A percentile compares a stretch with the other conserved stretches of the same genome.
phyloP scores from a whole-genome alignment of 768 basidiomycete species.

The Boletus bicolor region DNA sequence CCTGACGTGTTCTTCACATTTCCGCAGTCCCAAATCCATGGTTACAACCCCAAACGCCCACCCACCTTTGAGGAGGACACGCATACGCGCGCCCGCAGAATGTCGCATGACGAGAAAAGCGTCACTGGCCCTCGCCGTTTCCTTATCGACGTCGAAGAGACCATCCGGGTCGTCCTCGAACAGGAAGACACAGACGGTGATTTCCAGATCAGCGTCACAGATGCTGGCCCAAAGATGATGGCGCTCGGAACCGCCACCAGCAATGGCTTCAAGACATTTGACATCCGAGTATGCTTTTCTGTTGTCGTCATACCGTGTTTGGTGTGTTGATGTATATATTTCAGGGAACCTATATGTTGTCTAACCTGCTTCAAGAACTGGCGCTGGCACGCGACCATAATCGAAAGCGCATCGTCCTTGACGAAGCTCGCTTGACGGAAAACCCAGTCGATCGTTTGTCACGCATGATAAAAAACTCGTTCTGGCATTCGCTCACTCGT shows the following conservation, averaged over 20 bases:
- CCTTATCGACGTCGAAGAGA: slow-evolving; percentile 97
- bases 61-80: slow-evolving; percentile 77
- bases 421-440: slow-evolving; percentile 95
- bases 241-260: slow-evolving; percentile 94
- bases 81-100: slow-evolving; percentile 67
- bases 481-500: slow-evolving; percentile 97
- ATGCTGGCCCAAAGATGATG: slow-evolving; percentile 96
- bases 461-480: slow-evolving; percentile 96
- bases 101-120: slow-evolving; percentile 93
- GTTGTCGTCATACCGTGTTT: background rate
- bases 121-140: slow-evolving; percentile 80
- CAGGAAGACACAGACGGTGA: slow-evolving; percentile 98
- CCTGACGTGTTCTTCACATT: slow-evolving; percentile 16
- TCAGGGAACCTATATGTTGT: slow-evolving; percentile 98
- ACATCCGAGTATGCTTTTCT: slow-evolving; percentile 68
- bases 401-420: slow-evolving; percentile 95
- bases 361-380: slow-evolving; percentile 97
- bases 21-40: slow-evolving; percentile 64
- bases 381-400: slow-evolving; percentile 94
- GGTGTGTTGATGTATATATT: slow-evolving; percentile 12
- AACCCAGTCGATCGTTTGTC: slow-evolving; percentile 96
- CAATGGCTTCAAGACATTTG: slow-evolving; percentile 97
- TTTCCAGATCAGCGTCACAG: slow-evolving; percentile 94
- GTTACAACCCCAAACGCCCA: slow-evolving; percentile 64
- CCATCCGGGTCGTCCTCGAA: slow-evolving; percentile 91